A percentile compares a stretch with the other conserved stretches of the same genome.
phyloP scores from a whole-genome alignment of 2,329 filamentous ascomycete species.

The Colletotrichum destructivum region DNA sequence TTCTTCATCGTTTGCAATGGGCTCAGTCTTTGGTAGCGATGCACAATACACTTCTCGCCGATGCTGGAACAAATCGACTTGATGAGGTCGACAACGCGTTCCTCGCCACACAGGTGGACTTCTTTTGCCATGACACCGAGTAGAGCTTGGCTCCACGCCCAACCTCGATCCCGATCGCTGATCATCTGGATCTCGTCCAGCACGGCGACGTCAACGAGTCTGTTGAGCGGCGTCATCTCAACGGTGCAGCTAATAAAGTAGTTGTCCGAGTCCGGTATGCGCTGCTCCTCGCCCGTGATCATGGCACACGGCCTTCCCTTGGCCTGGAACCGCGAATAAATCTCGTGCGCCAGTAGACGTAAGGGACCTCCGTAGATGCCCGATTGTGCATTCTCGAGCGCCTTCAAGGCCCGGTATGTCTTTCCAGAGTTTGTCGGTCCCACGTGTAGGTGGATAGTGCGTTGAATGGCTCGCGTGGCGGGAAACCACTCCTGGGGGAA shows the following conservation, averaged over 20 bases:
- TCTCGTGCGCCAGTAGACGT: slow-evolving; percentile 90
- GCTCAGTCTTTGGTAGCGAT: slow-evolving; percentile 87
- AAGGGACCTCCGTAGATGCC: slow-evolving; percentile 95
- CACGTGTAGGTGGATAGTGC: slow-evolving; percentile 92
- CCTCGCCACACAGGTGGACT: slow-evolving; percentile 93
- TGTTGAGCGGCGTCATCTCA: slow-evolving; percentile 80
- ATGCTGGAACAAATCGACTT: slow-evolving; percentile 81
- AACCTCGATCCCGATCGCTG: slow-evolving; percentile 82
- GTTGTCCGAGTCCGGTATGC: slow-evolving; percentile 71
- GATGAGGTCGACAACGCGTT: slow-evolving; percentile 84
- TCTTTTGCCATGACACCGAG: slow-evolving; percentile 90
- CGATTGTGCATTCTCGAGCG: slow-evolving; percentile 80
- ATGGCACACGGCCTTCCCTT: slow-evolving; percentile 84
- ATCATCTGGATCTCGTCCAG: slow-evolving; percentile 99
- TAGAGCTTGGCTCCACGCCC: slow-evolving; percentile 94
- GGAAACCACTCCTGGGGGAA: slow-evolving; percentile 95
- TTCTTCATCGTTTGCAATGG: slow-evolving; percentile 76
- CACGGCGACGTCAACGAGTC: slow-evolving; percentile 85
- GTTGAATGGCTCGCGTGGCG: slow-evolving; percentile 82
- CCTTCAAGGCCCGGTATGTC: slow-evolving; percentile 93
- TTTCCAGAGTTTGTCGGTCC: slow-evolving; percentile 98
- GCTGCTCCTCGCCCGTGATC: slow-evolving; percentile 91
- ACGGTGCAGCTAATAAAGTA: slow-evolving; percentile 90
- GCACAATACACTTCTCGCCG: slow-evolving; percentile 87
- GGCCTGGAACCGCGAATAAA: slow-evolving; percentile 88